phyloP scores from a whole-genome alignment of 1,139 yeast genomes.

The Taiozyma sp. region DNA sequence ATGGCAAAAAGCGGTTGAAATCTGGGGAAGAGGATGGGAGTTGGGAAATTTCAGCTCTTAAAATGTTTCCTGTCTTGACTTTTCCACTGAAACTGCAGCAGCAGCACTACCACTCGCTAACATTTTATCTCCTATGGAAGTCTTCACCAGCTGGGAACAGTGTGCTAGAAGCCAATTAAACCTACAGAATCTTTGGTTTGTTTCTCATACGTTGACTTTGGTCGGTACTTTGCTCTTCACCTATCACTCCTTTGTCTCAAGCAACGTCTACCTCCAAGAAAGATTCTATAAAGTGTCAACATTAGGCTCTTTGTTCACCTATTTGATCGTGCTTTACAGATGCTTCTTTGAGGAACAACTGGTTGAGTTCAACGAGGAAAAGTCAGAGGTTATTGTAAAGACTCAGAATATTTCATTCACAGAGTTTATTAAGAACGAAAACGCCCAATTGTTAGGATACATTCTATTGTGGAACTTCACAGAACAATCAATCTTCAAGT shows the following conservation, averaged over 20 bases:
- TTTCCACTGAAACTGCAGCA: background rate
- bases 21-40: background rate
- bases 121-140: background rate
- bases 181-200: constrained; percentile 20
- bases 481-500: constrained; percentile 30
- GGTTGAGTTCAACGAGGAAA: constrained; percentile 8
- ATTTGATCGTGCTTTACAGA: constrained; percentile 30
- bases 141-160: background rate
- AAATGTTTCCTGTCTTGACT: background rate
- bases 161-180: constrained; percentile 5
- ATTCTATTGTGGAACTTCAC: constrained; percentile 32
- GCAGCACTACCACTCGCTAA: background rate
- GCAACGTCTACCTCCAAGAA: background rate
- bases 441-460: constrained; percentile 39
- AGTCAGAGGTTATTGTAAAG: constrained; percentile 9
- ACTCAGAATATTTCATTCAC: constrained; percentile 26
- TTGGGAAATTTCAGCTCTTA: background rate
- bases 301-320: constrained; percentile 28
- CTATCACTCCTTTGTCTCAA: constrained; percentile 5
- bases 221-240: constrained; percentile 13
- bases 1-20: background rate
- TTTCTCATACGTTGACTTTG: constrained; percentile 18
- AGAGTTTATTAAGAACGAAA: constrained; percentile 40
- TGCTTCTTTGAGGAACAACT: constrained; percentile 19
- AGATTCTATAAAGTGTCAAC: constrained; percentile 21